Evolutionary conservation across 1,284 basidiomycete genomes (phyloP), one percentile per base, ranked within the genome.

Genomic region (Trichosporon inkin): DNA sequence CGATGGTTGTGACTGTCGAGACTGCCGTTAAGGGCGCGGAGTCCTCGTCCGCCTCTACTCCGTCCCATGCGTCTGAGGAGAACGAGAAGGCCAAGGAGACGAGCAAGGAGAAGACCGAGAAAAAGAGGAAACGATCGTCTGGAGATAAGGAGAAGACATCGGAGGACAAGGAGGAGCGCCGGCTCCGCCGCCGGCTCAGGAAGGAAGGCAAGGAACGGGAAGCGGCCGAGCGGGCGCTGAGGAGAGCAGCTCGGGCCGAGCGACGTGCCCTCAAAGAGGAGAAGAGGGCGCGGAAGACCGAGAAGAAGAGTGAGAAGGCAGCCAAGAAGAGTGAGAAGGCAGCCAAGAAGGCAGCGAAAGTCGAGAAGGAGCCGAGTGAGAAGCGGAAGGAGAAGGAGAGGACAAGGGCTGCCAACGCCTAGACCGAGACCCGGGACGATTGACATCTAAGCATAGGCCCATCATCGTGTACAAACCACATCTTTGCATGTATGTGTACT

Each of bases 131-230:
- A 17, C 38, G 38, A 8, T 40, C 44, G 11, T 13, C 22, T 22
- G 40, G 22, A 16, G 24, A 19, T 8, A 19, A 40, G 56, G 56
- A 44, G 49, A 47, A 55, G 39, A 55, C 61, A 24, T 58, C 60
- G 58, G 58, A 55, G 22, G 49, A 36, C 34, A 60, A 56, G 35
- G 32, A 67, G 62, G 55, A 67, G 44, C 44, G 44, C 24, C 63
- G 58, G 63, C 60, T 22, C 4, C 41, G 39, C 35, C 35, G 44
- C 14, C 44, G 44, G 16, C 24, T 49, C 16, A 14, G 24, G 24
- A 38, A 56, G 22, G 54, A 56, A 17, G 24, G 20, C n/a, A 41
- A 55, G 39, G 37, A 11, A 5, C 22, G 17, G 20, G 14, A 10
- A 6, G 37, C 39, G 20, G 24, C 22, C 7, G 16, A n/a, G 37